Percentiles rank a stretch among this genome's conserved stretches.
phyloP scores from a whole-genome alignment of 805 yeast genomes.

The Monosporozyma solicola region DNA sequence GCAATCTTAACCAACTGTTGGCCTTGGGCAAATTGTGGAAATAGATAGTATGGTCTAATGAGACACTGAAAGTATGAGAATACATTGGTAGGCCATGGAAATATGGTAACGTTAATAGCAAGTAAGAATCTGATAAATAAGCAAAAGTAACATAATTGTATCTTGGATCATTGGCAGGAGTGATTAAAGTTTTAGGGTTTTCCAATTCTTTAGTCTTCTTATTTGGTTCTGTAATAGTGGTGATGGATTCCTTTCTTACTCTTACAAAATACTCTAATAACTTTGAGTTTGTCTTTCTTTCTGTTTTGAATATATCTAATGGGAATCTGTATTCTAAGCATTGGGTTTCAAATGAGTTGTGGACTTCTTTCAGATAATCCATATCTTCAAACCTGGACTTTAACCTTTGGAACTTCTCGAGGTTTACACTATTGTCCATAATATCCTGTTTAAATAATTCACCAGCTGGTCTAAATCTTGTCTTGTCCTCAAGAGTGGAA shows the following conservation, averaged over 20 bases:
- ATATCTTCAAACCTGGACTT: constrained; percentile 5
- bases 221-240: not conserved
- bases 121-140: constrained; percentile 49
- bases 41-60: constrained; percentile 59
- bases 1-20: constrained; percentile 44
- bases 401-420: not conserved
- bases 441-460: constrained; percentile 16
- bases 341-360: constrained; percentile 28
- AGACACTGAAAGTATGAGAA: constrained; percentile 44
- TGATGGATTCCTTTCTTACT: constrained; percentile 9
- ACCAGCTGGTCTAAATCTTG: constrained; percentile 5
- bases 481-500: not conserved
- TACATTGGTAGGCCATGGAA: constrained; percentile 39
- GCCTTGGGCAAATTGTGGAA: constrained; percentile 43
- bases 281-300: constrained; percentile 4
- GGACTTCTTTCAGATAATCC: constrained; percentile 11
- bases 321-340: constrained; percentile 31
- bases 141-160: constrained; percentile 51
- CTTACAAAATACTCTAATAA: constrained; percentile 22
- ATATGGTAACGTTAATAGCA: constrained; percentile 44
- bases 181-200: constrained; percentile 4
- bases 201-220: not conserved
- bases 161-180: constrained; percentile 21
- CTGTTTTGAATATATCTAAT: constrained; percentile 25
- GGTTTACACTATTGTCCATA: constrained; percentile 3